phyloP scores from a whole-genome alignment of 306 rosid genomes.

The Hylodesmum podocarpum region DNA sequence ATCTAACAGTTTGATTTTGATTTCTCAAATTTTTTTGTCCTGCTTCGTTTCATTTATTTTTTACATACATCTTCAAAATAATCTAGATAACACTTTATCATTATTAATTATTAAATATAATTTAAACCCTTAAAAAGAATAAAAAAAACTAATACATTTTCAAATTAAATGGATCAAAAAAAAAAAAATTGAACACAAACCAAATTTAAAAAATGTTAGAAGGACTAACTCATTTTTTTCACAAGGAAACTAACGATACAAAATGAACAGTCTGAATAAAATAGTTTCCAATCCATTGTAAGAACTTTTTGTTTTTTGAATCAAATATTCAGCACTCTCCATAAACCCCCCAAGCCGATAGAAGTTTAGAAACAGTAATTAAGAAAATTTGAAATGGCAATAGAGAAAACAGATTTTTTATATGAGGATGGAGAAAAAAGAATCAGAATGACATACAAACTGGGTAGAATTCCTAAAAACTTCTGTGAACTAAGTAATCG shows the following conservation, averaged over 20 bases:
- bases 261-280: not conserved
- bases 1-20: too few relatives aligned
- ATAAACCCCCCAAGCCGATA: not conserved
- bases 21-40: too few relatives aligned
- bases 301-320: not conserved
- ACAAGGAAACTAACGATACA: not conserved
- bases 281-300: not conserved
- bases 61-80: too few relatives aligned
- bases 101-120: too few relatives aligned
- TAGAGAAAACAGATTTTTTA: not conserved
- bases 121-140: too few relatives aligned
- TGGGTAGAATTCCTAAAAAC: not conserved
- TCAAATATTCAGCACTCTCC: not conserved
- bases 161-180: too few relatives aligned
- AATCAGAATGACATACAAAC: not conserved
- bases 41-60: too few relatives aligned
- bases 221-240: too few relatives aligned
- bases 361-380: not conserved
- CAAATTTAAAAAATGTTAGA: too few relatives aligned
- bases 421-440: not conserved
- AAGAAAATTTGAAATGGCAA: not conserved
- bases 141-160: too few relatives aligned
- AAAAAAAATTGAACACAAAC: too few relatives aligned
- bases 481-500: not conserved
- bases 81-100: too few relatives aligned